Evolutionary conservation across 768 basidiomycete species (phyloP).

Genomic region (Mycena maculata): DNA sequence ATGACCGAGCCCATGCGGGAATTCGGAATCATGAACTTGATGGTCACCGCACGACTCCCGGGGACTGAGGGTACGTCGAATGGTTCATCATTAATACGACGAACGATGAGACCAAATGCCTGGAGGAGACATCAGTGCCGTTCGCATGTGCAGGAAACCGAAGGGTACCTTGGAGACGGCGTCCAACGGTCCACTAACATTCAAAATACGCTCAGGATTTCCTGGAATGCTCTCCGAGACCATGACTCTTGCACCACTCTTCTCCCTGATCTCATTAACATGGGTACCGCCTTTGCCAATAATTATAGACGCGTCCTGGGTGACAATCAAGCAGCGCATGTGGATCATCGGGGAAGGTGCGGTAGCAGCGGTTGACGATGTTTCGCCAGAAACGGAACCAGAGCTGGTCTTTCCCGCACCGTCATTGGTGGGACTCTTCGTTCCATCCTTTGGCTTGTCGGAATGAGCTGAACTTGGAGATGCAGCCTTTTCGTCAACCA

Average conservation of each 20-base stretch:
- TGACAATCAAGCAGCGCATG: slow-evolving; percentile 98
- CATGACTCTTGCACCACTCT: slow-evolving; percentile 95
- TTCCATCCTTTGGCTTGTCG: slow-evolving; percentile 57
- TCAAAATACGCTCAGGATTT: slow-evolving; percentile 98
- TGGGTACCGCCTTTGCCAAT: slow-evolving; percentile 96
- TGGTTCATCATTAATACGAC: slow-evolving; percentile 98
- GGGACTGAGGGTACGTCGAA: slow-evolving; percentile 98
- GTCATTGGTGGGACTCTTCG: slow-evolving; percentile 50
- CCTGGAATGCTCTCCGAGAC: slow-evolving; percentile 99
- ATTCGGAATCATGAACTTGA: slow-evolving; percentile 99
- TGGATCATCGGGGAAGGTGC: slow-evolving; percentile 88
- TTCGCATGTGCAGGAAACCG: slow-evolving; percentile 11
- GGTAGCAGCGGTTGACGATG: slow-evolving; percentile 60
- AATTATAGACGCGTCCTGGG: slow-evolving; percentile 99
- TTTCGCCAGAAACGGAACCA: slow-evolving; percentile 60
- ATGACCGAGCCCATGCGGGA: slow-evolving; percentile 99
- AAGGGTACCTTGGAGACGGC: slow-evolving; percentile 94
- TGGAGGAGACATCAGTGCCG: slow-evolving; percentile 11
- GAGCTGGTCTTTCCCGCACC: slow-evolving; percentile 54
- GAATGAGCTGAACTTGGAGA: slow-evolving; percentile 59
- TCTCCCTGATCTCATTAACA: slow-evolving; percentile 98
- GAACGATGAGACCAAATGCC: slow-evolving; percentile 99
- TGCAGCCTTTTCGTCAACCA: slow-evolving; percentile 73
- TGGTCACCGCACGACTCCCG: slow-evolving; percentile 97
- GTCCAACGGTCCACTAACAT: slow-evolving; percentile 95